These are phyloP conservation scores for Fusarium fracticaudum DNA, from an alignment of 2,329 filamentous ascomycete genomes.

Conservation along the genomic window DNA sequence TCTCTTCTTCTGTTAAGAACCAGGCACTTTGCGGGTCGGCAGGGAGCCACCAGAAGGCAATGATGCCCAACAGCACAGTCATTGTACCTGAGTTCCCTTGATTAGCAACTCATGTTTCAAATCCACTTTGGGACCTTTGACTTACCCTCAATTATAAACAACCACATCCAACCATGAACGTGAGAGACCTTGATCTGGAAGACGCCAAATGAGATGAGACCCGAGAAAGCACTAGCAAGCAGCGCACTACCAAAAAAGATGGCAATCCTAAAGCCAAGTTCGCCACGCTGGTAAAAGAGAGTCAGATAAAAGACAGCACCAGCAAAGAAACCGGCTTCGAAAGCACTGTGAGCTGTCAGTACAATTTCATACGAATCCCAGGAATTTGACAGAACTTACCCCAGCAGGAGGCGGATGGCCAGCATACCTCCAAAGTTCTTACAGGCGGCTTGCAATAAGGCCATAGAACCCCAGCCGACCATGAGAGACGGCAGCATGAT, in stretches of 20 bases:
- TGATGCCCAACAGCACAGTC: background rate
- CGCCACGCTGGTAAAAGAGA: background rate
- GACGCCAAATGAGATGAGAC: constrained; percentile 68
- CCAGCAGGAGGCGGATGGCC: background rate
- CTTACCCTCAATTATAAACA: background rate
- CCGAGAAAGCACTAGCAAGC: constrained; percentile 73
- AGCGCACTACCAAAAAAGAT: constrained; percentile 67
- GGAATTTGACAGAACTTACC: background rate
- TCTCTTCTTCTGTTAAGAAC: background rate
- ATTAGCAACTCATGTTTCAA: background rate
- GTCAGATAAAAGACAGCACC: constrained; percentile 2
- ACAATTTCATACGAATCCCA: background rate
- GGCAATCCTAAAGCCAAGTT: constrained; percentile 52
- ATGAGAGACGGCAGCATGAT: constrained; percentile 50
- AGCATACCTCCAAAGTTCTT: constrained; percentile 53
- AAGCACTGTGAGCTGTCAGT: background rate
- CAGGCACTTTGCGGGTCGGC: background rate
- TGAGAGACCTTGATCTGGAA: constrained; percentile 48
- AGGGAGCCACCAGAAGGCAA: constrained; percentile 6
- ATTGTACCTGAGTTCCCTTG: background rate
- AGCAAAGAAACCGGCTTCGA: background rate
- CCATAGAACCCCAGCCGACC: constrained; percentile 56
- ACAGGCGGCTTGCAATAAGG: constrained; percentile 55
- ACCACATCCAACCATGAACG: constrained; percentile 1
- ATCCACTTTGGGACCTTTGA: accelerated